These are phyloP conservation scores for Alternaria dauci DNA, from an alignment of 2,329 filamentous ascomycete species.

Conservation along the genomic window DNA sequence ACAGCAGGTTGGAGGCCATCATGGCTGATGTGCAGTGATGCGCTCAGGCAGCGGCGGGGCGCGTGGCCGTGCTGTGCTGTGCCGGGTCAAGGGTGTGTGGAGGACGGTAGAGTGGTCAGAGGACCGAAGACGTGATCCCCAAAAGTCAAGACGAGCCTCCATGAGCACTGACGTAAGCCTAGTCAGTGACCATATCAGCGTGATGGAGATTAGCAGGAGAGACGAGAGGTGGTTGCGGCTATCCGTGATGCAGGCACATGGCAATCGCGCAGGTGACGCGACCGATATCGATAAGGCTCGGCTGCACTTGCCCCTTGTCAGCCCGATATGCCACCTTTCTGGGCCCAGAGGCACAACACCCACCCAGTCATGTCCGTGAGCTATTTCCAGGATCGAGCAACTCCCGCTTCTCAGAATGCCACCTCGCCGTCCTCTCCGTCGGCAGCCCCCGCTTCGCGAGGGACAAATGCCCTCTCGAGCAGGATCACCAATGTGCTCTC, in stretches of 20 bases:
- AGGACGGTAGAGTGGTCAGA: conserved; percentile 24
- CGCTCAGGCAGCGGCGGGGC: conserved; percentile 40
- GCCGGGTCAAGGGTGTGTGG: conserved; percentile 1
- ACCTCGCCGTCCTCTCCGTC: conserved; percentile 40
- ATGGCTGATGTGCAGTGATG: conserved; percentile 37
- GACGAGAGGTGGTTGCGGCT: conserved; percentile 25
- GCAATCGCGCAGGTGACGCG: conserved; percentile 38
- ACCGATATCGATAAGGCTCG: conserved; percentile 40
- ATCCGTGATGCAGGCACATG: conserved; percentile 23
- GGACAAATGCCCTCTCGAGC: conserved; percentile 74
- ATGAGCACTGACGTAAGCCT: conserved; percentile 28
- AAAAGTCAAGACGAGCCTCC: conserved; percentile 26
- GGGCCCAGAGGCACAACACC: conserved; percentile 23
- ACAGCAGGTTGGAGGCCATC: conserved; percentile 64
- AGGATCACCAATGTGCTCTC: conserved; percentile 88
- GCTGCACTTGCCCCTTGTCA: conserved; percentile 29
- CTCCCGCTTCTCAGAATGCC: conserved; percentile 38
- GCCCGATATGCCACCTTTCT: conserved; percentile 25
- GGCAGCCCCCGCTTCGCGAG: conserved; percentile 33
- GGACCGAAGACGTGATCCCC: conserved; percentile 30
- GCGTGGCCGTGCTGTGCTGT: conserved; percentile 29
- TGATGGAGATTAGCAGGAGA: conserved; percentile 19
- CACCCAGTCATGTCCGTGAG: conserved; percentile 38
- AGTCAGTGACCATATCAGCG: conserved; percentile 31
- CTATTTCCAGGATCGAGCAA: conserved; percentile 44